Evolutionary conservation across 257 asterid species (phyloP).

Genomic region (Solanum clarkiae): DNA sequence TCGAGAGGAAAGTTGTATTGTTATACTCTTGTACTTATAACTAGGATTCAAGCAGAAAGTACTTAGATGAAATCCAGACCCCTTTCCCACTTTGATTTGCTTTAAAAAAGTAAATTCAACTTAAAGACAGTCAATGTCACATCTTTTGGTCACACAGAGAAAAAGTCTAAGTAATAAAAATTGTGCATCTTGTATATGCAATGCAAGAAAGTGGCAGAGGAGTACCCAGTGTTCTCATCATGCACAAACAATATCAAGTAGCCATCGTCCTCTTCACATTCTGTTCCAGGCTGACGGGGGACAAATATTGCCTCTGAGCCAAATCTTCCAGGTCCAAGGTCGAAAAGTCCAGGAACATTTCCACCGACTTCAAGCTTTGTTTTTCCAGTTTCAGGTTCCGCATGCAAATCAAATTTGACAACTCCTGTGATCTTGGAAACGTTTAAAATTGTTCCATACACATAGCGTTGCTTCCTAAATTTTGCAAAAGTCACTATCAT

Average conservation of each 20-base stretch:
- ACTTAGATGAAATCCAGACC: neutral
- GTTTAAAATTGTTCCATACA: conserved; percentile 72
- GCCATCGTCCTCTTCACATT: conserved; percentile 95
- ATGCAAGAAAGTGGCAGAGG: neutral
- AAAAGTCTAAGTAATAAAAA: neutral
- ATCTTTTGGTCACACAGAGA: neutral
- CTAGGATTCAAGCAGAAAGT: neutral
- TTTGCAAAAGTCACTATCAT: neutral
- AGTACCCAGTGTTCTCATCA: conserved; percentile 86
- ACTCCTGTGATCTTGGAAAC: conserved; percentile 80
- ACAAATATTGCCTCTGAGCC: conserved; percentile 96
- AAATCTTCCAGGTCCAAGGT: conserved; percentile 80
- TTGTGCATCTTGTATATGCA: neutral
- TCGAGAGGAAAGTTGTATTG: neutral
- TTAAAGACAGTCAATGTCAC: neutral
- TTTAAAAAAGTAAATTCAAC: neutral
- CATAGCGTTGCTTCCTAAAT: conserved; percentile 81
- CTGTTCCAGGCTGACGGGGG: conserved; percentile 58
- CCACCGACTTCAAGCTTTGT: conserved; percentile 88
- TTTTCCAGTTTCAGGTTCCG: conserved; percentile 66
- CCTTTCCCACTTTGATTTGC: neutral
- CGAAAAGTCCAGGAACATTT: conserved; percentile 66
- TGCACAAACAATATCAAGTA: conserved; percentile 87
- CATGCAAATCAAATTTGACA: conserved; percentile 83
- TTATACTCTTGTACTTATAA: neutral